Conservation (phyloP, 1,284 basidiomycete genomes). For the Ceratobasidium theobromae region DNA sequence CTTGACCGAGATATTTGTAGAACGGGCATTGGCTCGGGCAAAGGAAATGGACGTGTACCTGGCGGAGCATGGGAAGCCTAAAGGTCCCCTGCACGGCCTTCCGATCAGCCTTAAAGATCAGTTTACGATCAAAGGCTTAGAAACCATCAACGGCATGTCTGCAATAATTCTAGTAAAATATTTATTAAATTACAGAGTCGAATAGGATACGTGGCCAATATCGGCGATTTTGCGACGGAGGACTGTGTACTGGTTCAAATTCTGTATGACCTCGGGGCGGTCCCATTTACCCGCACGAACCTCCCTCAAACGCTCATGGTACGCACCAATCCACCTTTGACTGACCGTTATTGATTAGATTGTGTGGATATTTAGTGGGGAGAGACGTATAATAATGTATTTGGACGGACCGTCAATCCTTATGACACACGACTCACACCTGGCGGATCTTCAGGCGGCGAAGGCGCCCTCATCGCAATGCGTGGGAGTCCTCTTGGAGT, state of each 20-base stretch:
- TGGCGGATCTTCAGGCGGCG: conserved; percentile 65
- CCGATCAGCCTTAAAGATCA: conserved; percentile 60
- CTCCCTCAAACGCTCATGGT: conserved; percentile 69
- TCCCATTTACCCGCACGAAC: conserved; percentile 70
- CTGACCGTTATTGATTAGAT: not conserved
- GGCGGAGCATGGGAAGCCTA: conserved; percentile 42
- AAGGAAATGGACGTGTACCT: conserved; percentile 46
- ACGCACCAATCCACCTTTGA: conserved; percentile 3
- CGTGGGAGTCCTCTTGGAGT: conserved; percentile 63
- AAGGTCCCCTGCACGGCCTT: conserved; percentile 51
- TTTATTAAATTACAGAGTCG: conserved; percentile 2
- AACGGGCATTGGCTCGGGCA: conserved; percentile 45
- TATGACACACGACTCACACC: conserved; percentile 54
- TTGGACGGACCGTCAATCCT: conserved; percentile 69
- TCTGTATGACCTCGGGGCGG: conserved; percentile 60
- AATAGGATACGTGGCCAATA: conserved; percentile 67
- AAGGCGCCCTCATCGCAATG: conserved; percentile 58
- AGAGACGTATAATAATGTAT: conserved; percentile 62
- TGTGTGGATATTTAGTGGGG: conserved; percentile 47
- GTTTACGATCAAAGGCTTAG: conserved; percentile 53
- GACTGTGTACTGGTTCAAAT: conserved; percentile 63
- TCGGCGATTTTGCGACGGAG: conserved; percentile 55
- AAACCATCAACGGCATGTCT: conserved; percentile 56
- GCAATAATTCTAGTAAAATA: not conserved
- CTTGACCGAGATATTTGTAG: conserved; percentile 49